Conservation (phyloP, 306 rosid species). For the Spatholobus suberectus region DNA sequence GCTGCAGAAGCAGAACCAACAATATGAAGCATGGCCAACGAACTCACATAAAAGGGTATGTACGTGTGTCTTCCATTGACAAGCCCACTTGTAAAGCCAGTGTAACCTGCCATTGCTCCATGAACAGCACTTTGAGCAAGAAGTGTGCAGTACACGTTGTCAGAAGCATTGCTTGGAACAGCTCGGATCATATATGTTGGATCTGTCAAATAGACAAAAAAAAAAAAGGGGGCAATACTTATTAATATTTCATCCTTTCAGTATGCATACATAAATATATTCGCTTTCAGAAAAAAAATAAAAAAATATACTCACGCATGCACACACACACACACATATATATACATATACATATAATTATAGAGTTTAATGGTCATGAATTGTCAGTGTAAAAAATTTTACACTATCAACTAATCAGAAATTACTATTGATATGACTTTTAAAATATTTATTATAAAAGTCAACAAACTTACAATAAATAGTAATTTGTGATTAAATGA, state of each 20-base stretch:
- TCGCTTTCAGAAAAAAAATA: no score
- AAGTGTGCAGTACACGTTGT: conserved; percentile 91
- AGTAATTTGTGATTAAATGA: no score
- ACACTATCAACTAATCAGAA: no score
- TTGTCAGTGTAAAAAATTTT: no score
- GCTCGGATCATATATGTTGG: conserved; percentile 98
- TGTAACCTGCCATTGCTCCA: conserved; percentile 99
- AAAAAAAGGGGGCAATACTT: conserved; percentile 3
- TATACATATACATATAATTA: background rate
- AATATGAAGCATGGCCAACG: conserved; percentile 18
- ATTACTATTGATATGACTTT: no score
- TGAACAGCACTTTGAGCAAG: conserved; percentile 96
- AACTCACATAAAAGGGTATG: conserved; percentile 88
- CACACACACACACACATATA: background rate
- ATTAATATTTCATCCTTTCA: conserved; percentile 33
- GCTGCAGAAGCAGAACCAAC: conserved; percentile 30
- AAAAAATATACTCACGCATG: no score
- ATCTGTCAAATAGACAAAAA: conserved; percentile 59
- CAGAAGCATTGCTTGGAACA: conserved; percentile 92
- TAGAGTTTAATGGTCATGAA: no score
- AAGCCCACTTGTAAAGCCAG: conserved; percentile 81
- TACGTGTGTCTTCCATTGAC: conserved; percentile 93
- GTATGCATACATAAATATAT: background rate
- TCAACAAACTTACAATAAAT: no score
- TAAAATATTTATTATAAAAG: no score